Base-by-base conservation (phyloP, 2,329 filamentous ascomycete genomes). In the Aspergillus floridensis region DNA sequence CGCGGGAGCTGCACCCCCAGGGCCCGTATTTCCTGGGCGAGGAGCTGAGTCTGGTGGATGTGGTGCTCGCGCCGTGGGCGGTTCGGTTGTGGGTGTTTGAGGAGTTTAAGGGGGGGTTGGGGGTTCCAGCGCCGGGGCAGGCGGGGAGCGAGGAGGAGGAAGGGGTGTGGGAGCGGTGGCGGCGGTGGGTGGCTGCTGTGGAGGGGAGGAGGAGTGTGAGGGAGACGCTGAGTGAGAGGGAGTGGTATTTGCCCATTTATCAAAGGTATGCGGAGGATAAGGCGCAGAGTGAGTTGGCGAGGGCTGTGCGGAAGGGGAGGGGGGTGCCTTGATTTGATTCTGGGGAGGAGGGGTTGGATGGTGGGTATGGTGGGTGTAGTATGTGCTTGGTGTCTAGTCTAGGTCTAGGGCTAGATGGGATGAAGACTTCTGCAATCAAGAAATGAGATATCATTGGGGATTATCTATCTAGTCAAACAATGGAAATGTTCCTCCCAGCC, bases 11-110 rank as follows among this genome's bases (percentile, higher is more conserved):
- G 84, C 79, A 86, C 58, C 57, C 74, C 0, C 65, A 77, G 7
- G 86, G 86, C 0, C 89, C 89, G 0, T 93, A 84, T 76, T 93
- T 92, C 69, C 70, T 87, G 1, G 89, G 89, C 1, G 72, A 78
- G 1, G 76, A 81, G 44, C 82, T 91, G n/a, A 82, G 82, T 56
- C 74, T 92, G 21, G 84, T 91, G 14, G 90, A 93, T 72, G 79
- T 92, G 24, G 83, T 86, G 62, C 76, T 92, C 3, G 89, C 86
- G 41, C 90, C 90, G 0, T 93, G 89, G 89, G 86, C 87, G 0
- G 83, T 86, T 66, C 80, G 90, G 14, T 70, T 92, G 21, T 93
- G 89, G 79, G 77, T 91, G 5, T 87, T 93, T 65, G 88, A 93
- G 66, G 82, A 91, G 63, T 93, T 88, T 70, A 93, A 93, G 69